These are phyloP conservation scores for Epichloe scottii DNA, from an alignment of 2,329 filamentous ascomycete species.

Conservation along the genomic window DNA sequence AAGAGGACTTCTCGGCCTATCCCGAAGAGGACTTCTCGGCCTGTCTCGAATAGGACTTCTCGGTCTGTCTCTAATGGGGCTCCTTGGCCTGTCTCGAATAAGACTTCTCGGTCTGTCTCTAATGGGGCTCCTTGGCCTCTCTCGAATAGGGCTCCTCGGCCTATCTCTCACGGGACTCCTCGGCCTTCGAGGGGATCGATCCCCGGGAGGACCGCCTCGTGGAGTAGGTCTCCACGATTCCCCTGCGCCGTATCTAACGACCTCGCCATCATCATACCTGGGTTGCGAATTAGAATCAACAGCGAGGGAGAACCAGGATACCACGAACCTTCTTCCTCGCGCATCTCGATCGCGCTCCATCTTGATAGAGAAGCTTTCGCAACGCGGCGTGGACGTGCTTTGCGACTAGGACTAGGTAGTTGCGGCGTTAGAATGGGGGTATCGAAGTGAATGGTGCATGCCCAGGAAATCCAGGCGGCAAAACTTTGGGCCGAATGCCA, in stretches of 20 bases:
- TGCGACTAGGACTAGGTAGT: background rate
- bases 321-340: slow-evolving; percentile 20
- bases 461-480: background rate
- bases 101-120: slow-evolving; percentile 19
- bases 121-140: slow-evolving; percentile 14
- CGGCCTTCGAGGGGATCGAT: slow-evolving; percentile 31
- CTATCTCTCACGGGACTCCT: slow-evolving; percentile 19
- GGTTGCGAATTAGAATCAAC: slow-evolving; percentile 6
- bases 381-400: background rate
- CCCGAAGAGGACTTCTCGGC: too few species aligned
- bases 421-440: background rate
- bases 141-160: slow-evolving; percentile 11
- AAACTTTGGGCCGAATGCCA: background rate
- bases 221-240: slow-evolving; percentile 50
- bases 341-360: slow-evolving; percentile 27
- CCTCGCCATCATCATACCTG: slow-evolving; percentile 50
- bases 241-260: slow-evolving; percentile 48
- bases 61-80: slow-evolving; percentile 16
- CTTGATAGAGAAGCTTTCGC: background rate
- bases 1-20: slow-evolving; percentile 7
- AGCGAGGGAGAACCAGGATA: background rate
- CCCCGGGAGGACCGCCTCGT: slow-evolving; percentile 19
- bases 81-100: slow-evolving; percentile 14
- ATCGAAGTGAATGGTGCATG: too few species aligned
- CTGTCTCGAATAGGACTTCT: too few species aligned